Evolutionary conservation across 1,139 yeast species (phyloP).

Genomic region (Saccharomyces hybrid): DNA sequence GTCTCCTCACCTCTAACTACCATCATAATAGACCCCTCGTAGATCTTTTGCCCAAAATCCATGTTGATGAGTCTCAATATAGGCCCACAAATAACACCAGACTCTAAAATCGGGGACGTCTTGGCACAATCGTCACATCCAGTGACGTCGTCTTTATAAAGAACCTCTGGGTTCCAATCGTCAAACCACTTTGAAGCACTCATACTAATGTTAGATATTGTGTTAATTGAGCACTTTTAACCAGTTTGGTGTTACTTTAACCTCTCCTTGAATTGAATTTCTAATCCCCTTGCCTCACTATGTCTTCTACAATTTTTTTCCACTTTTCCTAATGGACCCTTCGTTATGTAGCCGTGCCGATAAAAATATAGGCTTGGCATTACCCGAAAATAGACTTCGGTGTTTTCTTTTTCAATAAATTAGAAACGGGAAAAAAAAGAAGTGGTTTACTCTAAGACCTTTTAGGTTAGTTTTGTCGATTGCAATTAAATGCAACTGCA

Average conservation of each 20-base stretch:
- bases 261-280: too few species aligned
- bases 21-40: slow-evolving; percentile 55
- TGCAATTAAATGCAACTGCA: neutral
- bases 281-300: neutral
- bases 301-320: neutral
- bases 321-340: neutral
- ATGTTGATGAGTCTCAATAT: slow-evolving; percentile 58
- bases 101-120: slow-evolving; percentile 15
- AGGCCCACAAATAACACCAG: slow-evolving; percentile 58
- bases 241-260: neutral
- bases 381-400: neutral
- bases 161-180: slow-evolving; percentile 21
- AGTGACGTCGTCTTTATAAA: slow-evolving; percentile 18
- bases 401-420: neutral
- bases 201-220: neutral
- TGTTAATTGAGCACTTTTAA: neutral
- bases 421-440: neutral
- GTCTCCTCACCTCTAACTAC: slow-evolving; percentile 22
- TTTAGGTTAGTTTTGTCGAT: neutral
- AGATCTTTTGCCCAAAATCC: slow-evolving; percentile 40
- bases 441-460: neutral
- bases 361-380: neutral
- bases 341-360: neutral
- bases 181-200: slow-evolving; percentile 16
- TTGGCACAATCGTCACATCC: slow-evolving; percentile 18